Conservation (phyloP, 768 basidiomycete genomes). For the Megacollybia marginata region DNA sequence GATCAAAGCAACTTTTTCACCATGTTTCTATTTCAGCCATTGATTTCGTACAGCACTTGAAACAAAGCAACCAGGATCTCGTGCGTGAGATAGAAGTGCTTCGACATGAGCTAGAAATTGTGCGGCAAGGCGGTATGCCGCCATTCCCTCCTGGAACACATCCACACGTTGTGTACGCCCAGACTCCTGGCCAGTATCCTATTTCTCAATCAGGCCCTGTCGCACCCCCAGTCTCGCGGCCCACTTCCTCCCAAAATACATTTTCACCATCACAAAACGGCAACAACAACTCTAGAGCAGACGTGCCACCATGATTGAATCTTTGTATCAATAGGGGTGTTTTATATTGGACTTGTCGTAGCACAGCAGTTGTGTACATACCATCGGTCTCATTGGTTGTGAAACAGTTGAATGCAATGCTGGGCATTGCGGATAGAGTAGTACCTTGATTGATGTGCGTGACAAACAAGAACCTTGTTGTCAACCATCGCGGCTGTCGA, state of each 20-base stretch:
- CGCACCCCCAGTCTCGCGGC: slow-evolving; percentile 43
- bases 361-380: no score
- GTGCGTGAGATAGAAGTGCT: slow-evolving; percentile 71
- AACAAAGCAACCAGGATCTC: slow-evolving; percentile 72
- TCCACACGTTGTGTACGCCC: slow-evolving; percentile 43
- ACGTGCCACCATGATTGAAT: slow-evolving; percentile 30
- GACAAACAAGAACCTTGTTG: no score
- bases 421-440: no score
- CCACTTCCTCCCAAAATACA: slow-evolving; percentile 55
- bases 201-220: slow-evolving; percentile 13
- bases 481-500: no score
- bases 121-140: slow-evolving; percentile 46
- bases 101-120: slow-evolving; percentile 63
- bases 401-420: no score
- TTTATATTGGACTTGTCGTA: no score
- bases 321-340: background rate
- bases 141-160: slow-evolving; percentile 45
- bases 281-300: slow-evolving; percentile 33
- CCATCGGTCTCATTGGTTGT: no score
- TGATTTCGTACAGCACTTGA: slow-evolving; percentile 78
- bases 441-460: no score
- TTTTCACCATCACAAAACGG: slow-evolving; percentile 41
- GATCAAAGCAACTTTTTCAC: background rate
- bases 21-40: slow-evolving; percentile 47
- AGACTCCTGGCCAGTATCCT: slow-evolving; percentile 39